A percentile compares a stretch with the other conserved stretches of the same genome.
phyloP scores from a whole-genome alignment of 2,329 filamentous ascomycete species.

The Xylaria sp. region DNA sequence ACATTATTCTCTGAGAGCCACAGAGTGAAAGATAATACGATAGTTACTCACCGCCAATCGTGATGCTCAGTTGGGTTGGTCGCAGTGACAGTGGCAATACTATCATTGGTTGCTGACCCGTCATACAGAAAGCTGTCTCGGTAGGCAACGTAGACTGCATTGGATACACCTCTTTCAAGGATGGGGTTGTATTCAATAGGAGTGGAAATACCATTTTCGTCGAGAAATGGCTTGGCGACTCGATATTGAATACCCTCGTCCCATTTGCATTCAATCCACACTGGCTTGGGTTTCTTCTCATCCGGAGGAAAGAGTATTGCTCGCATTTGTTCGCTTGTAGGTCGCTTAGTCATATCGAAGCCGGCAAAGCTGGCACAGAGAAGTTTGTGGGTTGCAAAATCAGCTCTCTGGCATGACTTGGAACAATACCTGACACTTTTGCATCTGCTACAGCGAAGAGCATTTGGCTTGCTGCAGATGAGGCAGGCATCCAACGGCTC shows the following conservation, averaged over 20 bases:
- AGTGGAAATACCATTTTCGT: not conserved
- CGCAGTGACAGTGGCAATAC: not conserved
- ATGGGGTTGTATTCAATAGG: not conserved
- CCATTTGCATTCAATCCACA: not conserved
- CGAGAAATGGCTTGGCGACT: not conserved
- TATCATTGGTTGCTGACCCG: not conserved
- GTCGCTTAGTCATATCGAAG: not conserved
- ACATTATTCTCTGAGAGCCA: not conserved
- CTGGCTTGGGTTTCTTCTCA: not conserved
- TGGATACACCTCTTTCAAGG: not conserved
- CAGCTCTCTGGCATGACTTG: not conserved
- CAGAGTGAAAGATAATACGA: not conserved
- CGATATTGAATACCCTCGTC: not conserved
- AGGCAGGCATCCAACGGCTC: not conserved
- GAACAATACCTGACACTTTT: not conserved
- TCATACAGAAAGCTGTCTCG: not conserved
- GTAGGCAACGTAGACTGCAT: not conserved
- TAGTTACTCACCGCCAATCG: not conserved
- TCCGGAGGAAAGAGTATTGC: not conserved
- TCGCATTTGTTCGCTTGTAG: not conserved
- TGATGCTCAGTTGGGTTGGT: not conserved
- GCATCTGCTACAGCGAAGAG: not conserved
- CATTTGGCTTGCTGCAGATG: not conserved
- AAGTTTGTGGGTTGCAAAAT: not conserved
- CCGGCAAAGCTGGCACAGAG: not conserved